These are phyloP conservation scores for Ceratobasidium sp. DNA, from an alignment of 1,284 basidiomycete genomes.

Conservation along the genomic window DNA sequence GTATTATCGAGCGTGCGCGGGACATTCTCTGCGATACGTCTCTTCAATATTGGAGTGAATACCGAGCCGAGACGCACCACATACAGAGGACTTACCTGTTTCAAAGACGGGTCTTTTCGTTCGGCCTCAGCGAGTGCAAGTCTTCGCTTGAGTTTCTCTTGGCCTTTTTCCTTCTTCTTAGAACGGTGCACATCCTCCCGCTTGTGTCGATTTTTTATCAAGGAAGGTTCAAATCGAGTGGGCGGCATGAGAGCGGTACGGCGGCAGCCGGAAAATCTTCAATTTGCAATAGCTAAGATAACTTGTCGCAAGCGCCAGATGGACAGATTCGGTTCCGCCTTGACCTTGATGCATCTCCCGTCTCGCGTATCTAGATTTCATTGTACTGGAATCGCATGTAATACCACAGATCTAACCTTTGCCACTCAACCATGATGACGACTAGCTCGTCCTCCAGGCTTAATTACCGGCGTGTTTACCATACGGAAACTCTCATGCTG, in stretches of 20 bases:
- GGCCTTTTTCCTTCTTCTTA: slow-evolving; percentile 81
- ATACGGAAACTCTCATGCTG: not conserved
- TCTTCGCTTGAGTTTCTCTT: slow-evolving; percentile 84
- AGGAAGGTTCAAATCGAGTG: slow-evolving; percentile 68
- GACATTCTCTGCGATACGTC: slow-evolving; percentile 85
- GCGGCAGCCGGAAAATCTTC: not conserved
- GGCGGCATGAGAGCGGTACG: slow-evolving; percentile 36
- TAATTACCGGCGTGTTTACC: too few species aligned
- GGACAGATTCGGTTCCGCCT: not conserved
- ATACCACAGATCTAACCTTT: not conserved
- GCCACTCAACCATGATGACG: not conserved
- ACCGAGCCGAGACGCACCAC: not conserved
- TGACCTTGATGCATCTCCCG: not conserved
- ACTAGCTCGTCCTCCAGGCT: not conserved
- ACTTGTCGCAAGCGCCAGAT: not conserved
- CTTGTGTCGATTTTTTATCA: slow-evolving; percentile 87
- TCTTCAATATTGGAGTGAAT: slow-evolving; percentile 62
- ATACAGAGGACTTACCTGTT: slow-evolving; percentile 67
- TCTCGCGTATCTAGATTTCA: not conserved
- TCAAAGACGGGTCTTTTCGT: slow-evolving; percentile 74
- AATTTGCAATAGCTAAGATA: slow-evolving; percentile 21
- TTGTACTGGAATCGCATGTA: not conserved
- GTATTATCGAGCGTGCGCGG: slow-evolving; percentile 95
- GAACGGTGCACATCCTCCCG: slow-evolving; percentile 81
- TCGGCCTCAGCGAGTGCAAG: slow-evolving; percentile 80